These are phyloP conservation scores for Serendipita indica DNA, from an alignment of 768 basidiomycete species.

Conservation along the genomic window DNA sequence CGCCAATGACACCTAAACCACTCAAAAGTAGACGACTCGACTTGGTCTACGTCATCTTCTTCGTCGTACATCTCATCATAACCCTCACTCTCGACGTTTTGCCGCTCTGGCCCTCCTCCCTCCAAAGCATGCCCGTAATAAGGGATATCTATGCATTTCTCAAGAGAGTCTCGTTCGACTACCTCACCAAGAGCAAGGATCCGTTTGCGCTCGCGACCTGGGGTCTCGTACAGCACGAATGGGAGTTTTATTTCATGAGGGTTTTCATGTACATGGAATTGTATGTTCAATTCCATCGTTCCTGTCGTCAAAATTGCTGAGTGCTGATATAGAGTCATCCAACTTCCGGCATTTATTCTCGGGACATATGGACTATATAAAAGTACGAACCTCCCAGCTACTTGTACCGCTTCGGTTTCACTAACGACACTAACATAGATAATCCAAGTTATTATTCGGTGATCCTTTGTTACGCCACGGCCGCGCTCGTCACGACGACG, in stretches of 20 bases:
- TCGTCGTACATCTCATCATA: not conserved
- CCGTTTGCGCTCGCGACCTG: slow-evolving; percentile 4
- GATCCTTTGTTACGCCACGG: not conserved
- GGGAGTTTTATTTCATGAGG: slow-evolving; percentile 1
- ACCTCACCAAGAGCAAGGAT: not conserved
- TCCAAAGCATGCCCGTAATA: not conserved
- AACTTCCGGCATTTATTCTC: not conserved
- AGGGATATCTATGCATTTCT: not conserved
- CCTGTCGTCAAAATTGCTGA: too few relatives aligned
- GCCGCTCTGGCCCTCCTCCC: not conserved
- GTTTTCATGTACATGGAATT: slow-evolving; percentile 3
- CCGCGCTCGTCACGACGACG: not conserved
- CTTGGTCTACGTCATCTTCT: not conserved
- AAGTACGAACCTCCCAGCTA: not conserved
- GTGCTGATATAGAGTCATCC: not conserved
- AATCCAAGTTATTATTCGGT: not conserved
- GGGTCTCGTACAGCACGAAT: not conserved
- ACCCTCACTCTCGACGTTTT: not conserved
- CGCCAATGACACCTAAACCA: too few relatives aligned
- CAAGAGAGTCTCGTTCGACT: not conserved
- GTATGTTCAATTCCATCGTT: too few relatives aligned
- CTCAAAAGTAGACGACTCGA: not conserved
- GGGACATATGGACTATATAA: not conserved
- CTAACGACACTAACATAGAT: not conserved
- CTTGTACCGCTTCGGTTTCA: not conserved